These are phyloP conservation scores for Marasmius sp. DNA, from an alignment of 1,284 basidiomycete species.

Conservation along the genomic window DNA sequence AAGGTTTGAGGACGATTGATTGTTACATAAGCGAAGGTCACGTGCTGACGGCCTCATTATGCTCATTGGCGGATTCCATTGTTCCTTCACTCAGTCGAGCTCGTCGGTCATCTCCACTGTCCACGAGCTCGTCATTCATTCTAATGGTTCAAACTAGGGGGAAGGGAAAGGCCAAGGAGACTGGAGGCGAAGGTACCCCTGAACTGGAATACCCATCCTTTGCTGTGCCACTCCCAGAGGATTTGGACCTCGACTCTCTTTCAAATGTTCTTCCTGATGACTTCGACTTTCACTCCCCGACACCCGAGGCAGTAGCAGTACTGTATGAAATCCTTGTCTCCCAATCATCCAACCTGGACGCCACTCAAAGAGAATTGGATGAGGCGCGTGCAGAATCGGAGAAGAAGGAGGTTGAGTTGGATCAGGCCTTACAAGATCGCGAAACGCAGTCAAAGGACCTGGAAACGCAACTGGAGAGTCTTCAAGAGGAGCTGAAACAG, in stretches of 20 bases:
- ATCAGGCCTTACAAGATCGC: constrained; percentile 74
- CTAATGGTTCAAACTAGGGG: constrained; percentile 39
- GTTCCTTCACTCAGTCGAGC: constrained; percentile 21
- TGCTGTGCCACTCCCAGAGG: constrained; percentile 42
- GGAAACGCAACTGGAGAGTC: constrained; percentile 47
- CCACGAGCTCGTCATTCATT: constrained; percentile 33
- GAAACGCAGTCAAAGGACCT: constrained; percentile 58
- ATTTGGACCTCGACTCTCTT: constrained; percentile 62
- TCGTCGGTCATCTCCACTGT: constrained; percentile 32
- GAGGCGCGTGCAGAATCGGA: constrained; percentile 62
- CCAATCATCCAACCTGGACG: constrained; percentile 55
- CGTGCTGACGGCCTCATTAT: background rate
- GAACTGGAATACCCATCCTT: constrained; percentile 27
- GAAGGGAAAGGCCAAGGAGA: constrained; percentile 31
- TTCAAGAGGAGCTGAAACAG: constrained; percentile 53
- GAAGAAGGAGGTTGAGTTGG: constrained; percentile 73
- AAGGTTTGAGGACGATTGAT: constrained; percentile 12
- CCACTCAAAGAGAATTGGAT: constrained; percentile 58
- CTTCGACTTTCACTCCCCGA: constrained; percentile 52
- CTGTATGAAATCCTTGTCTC: constrained; percentile 63
- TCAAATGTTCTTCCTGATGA: constrained; percentile 51
- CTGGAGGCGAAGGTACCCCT: constrained; percentile 16
- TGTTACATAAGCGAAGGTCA: background rate
- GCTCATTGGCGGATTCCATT: background rate
- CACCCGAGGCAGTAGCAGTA: constrained; percentile 55